Evolutionary conservation across 2,329 filamentous ascomycete genomes (phyloP), one percentile per base, ranked within the genome.

Genomic region (Thelonectria olida): DNA sequence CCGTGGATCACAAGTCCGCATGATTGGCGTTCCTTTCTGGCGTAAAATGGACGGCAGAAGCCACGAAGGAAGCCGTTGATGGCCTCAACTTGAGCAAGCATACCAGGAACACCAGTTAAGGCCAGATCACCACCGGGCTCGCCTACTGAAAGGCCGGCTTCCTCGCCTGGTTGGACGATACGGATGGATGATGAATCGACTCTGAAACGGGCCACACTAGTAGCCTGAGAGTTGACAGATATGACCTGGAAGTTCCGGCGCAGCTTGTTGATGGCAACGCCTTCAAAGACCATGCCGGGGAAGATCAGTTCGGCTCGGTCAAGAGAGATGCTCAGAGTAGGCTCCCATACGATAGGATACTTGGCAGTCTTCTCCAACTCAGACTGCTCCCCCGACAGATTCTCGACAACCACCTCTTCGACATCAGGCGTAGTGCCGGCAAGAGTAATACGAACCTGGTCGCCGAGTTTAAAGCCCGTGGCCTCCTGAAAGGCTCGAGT

Each of bases 1-100:
- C 95, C 95, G 73, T 96, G 90, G 5, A 97, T 81, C 22, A 96
- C 83, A 34, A 96, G 84, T 0, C 88, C 88, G 53, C 85, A 83
- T 1, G 85, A 79, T 67, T 71, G 75, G 27, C 71, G 67, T 65
- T 78, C 70, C 57, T 70, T 59, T 56, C 71, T 61, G 42, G 72
- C 50, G 59, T 70, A 68, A 36, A 75, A 75, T 1, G 70, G 71
- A 1, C 75, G 72, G 45, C 81, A 82, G 67, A 90, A 90, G 60
- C 82, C 81, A 22, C 76, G 73, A 22, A 97, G 82, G 51, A 89
- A 88, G 36, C 81, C 74, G 73, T 96, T 95, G 63, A 97, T 84
- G 53, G 83, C 79, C 28, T 81, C 76, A 31, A 92, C 81, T 55
- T 92, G 89, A 5, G 82, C 75, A 7, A 86, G 80, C 42, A 97